phyloP scores from a whole-genome alignment of 306 rosid species.

The Gillenia trifoliata region DNA sequence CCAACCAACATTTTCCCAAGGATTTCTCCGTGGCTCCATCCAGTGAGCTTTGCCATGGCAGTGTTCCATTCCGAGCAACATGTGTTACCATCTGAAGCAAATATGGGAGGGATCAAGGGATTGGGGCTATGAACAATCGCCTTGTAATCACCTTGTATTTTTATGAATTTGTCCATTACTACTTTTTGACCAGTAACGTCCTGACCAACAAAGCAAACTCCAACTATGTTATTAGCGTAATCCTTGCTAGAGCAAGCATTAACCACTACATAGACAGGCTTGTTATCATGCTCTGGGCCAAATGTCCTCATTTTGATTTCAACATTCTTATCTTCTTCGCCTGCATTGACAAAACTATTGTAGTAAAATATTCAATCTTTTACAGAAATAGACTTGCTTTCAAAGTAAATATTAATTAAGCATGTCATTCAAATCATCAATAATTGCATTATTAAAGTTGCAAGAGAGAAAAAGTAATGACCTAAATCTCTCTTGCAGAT shows the following conservation, averaged over 20 bases:
- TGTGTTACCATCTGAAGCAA: conserved; percentile 92
- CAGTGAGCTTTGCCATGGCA: conserved; percentile 95
- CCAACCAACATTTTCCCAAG: conserved; percentile 91
- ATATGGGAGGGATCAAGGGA: conserved; percentile 96
- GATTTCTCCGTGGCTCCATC: conserved; percentile 70
- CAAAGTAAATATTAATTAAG: conserved; percentile 30
- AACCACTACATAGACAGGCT: conserved; percentile 78
- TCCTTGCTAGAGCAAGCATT: conserved; percentile 99
- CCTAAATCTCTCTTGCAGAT: not conserved
- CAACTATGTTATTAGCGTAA: conserved; percentile 72
- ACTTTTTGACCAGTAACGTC: conserved; percentile 91
- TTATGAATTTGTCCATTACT: conserved; percentile 92
- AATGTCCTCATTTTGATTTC: conserved; percentile 91
- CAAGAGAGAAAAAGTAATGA: not conserved
- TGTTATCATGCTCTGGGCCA: conserved; percentile 53
- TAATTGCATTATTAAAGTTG: too few species aligned
- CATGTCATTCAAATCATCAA: not conserved
- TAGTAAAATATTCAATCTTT: conserved; percentile 28
- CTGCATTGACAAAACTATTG: conserved; percentile 57
- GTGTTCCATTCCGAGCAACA: conserved; percentile 98
- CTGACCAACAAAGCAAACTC: conserved; percentile 99
- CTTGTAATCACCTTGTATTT: conserved; percentile 97
- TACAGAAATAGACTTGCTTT: conserved; percentile 20
- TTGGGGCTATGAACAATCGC: conserved; percentile 92
- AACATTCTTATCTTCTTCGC: conserved; percentile 93